Conservation (phyloP, 1,284 basidiomycete species). For the Ganoderma meredithae region DNA sequence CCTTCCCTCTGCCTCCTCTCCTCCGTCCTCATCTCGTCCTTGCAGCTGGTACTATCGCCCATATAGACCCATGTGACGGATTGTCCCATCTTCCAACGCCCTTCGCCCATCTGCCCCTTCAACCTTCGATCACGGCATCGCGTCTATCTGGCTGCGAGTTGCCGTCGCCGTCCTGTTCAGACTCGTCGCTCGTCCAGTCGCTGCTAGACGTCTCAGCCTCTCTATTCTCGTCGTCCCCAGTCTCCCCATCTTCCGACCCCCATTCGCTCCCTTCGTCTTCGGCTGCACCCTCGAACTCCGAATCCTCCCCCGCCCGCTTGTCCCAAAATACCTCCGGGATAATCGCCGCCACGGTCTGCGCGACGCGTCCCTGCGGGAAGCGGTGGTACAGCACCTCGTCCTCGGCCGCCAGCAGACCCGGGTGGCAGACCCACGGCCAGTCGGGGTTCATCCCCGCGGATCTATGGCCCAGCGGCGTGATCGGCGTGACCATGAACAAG, state of each 20-base stretch:
- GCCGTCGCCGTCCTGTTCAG: too few species aligned
- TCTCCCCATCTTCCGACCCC: not conserved
- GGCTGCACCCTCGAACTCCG: not conserved
- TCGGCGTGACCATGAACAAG: not conserved
- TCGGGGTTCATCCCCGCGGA: not conserved
- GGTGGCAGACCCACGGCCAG: slow-evolving; percentile 10
- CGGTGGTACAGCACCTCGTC: not conserved
- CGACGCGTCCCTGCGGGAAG: not conserved
- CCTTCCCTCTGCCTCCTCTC: not conserved
- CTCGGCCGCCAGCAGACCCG: not conserved
- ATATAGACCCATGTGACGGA: not conserved
- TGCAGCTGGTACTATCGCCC: not conserved
- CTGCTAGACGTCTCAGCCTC: too few species aligned
- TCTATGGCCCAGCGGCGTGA: not conserved
- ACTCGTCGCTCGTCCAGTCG: too few species aligned
- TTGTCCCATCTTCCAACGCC: not conserved
- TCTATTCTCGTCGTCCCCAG: too few species aligned
- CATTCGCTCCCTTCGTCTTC: too few species aligned
- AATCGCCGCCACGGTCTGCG: not conserved
- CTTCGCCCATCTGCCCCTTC: not conserved
- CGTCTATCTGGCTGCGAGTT: too few species aligned
- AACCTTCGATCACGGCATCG: too few species aligned
- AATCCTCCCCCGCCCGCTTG: not conserved
- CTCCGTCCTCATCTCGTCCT: not conserved
- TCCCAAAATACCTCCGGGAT: not conserved